A percentile compares a stretch with the other conserved stretches of the same genome.
phyloP scores from a whole-genome alignment of 129 eudicot species.

The Erigeron canadensis region DNA sequence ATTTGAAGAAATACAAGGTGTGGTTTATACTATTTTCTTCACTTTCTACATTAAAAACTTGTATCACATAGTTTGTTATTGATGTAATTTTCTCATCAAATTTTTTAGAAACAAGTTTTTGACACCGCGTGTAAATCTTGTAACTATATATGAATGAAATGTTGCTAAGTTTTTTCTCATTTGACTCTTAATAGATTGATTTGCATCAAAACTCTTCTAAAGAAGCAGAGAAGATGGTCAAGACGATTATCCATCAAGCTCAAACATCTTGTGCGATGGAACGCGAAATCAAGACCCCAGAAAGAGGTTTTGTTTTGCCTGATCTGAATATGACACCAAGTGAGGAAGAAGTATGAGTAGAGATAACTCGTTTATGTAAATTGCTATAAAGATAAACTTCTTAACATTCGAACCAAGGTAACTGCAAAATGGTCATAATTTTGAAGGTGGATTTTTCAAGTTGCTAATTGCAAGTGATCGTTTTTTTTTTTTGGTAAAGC shows the following conservation, averaged over 20 bases:
- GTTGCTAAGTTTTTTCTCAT: not conserved
- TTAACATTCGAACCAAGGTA: not conserved
- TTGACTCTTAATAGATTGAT: constrained; percentile 44
- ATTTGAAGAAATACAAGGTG: constrained; percentile 59
- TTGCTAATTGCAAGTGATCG: not conserved
- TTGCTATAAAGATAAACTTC: not conserved
- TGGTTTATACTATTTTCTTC: not conserved
- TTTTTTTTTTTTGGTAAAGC: not conserved
- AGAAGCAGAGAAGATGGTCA: not conserved
- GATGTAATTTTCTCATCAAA: no score
- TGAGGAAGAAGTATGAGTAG: constrained; percentile 16
- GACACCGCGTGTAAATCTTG: not conserved
- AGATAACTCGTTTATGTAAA: constrained; percentile 10
- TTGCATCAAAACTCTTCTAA: constrained; percentile 11
- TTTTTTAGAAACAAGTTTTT: not conserved
- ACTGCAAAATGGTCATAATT: not conserved
- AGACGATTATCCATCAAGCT: not conserved
- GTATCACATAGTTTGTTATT: no score
- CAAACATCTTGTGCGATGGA: not conserved
- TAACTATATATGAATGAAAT: not conserved
- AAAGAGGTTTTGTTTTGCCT: constrained; percentile 46
- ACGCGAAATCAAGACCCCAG: constrained; percentile 11
- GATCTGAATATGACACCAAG: constrained; percentile 35
- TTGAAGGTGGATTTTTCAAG: constrained; percentile 14
- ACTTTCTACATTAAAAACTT: not conserved